Conservation (phyloP, 2,329 filamentous ascomycete species). For the Elsinoe batatas region DNA sequence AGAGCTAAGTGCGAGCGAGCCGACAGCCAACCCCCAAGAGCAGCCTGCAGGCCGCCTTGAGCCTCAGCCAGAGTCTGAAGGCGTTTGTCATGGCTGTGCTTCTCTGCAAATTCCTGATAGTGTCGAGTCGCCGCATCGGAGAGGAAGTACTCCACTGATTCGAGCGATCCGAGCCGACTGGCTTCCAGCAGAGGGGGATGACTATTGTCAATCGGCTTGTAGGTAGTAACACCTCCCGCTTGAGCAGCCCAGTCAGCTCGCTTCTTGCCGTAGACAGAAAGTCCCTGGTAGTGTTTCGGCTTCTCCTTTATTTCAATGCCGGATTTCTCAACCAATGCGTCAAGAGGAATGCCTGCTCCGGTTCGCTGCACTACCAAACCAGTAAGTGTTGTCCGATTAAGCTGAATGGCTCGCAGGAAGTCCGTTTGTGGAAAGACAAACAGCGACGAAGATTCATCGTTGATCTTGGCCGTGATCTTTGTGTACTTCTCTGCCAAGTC, state of each 20-base stretch:
- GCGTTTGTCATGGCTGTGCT: slow-evolving; percentile 50
- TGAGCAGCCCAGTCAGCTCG: slow-evolving; percentile 63
- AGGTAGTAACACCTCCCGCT: slow-evolving; percentile 35
- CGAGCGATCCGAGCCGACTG: slow-evolving; percentile 48
- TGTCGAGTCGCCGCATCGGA: slow-evolving; percentile 57
- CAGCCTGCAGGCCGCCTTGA: slow-evolving; percentile 53
- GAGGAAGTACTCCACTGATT: slow-evolving; percentile 66
- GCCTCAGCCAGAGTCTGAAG: slow-evolving; percentile 52
- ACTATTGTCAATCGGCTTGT: slow-evolving; percentile 22
- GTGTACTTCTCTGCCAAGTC: slow-evolving; percentile 42
- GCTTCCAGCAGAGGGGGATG: slow-evolving; percentile 53
- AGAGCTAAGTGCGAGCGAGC: slow-evolving; percentile 50
- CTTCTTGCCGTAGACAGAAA: slow-evolving; percentile 68
- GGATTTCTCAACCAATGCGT: slow-evolving; percentile 54
- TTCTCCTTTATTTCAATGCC: slow-evolving; percentile 55
- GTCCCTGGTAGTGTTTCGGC: slow-evolving; percentile 64
- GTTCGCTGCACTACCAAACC: slow-evolving; percentile 54
- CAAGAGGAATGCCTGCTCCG: slow-evolving; percentile 60
- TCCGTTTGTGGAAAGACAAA: slow-evolving; percentile 23
- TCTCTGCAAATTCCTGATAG: slow-evolving; percentile 59
- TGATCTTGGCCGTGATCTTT: slow-evolving; percentile 14
- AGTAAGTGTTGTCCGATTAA: slow-evolving; percentile 47
- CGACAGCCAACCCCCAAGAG: slow-evolving; percentile 53
- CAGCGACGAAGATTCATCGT: neutral
- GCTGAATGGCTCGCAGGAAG: slow-evolving; percentile 31